Evolutionary conservation across 2,329 filamentous ascomycete species (phyloP), one percentile per base, ranked within the genome.

Genomic region (Coccinonectria pachysandricola): DNA sequence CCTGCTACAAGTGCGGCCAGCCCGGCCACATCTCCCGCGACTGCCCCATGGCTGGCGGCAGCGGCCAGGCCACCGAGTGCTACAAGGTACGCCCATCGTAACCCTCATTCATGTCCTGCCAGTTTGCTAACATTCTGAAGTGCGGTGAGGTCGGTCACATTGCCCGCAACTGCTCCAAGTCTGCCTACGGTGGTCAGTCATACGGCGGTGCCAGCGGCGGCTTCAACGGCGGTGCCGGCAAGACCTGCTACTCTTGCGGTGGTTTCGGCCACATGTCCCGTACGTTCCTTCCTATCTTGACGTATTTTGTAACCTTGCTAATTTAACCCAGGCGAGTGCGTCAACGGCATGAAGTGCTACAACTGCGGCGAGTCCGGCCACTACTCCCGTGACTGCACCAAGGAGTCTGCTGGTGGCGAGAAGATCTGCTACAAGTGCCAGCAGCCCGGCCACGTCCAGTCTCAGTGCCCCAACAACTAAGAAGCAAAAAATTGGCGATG

Each of bases 261-360:
- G 91, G 91, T 43, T 87, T 85, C 55, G 88, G 88, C 52, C 91
- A 98, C 69, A 88, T 94, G 81, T 87, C 83, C 54, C 81, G 87
- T 70, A 54, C 51, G 71, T 68, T 9, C n/a, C 14, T 9, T 9
- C n/a, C 5, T 15, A 6, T 11, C 8, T 16, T 16, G 12, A 14
- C 6, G 5, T n/a, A 11, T 13, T 20, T 4, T n/a, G 7, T 13
- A n/a, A n/a, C n/a, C n/a, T n/a, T n/a, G n/a, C n/a, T n/a, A n/a
- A n/a, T n/a, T n/a, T n/a, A n/a, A n/a, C n/a, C 12, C 31, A 75
- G 71, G 73, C 46, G 91, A 96, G 64, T 98, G 91, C 65, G 92
- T 88, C 49, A 92, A 96, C 60, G 91, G 91, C 51, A 88, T 92
- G 71, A 96, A 96, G 72, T 98, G 91, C 79, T 98, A 96, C 78